phyloP scores from a whole-genome alignment of 371 early-diverging fungal genomes.

The Nosema bombycis region DNA sequence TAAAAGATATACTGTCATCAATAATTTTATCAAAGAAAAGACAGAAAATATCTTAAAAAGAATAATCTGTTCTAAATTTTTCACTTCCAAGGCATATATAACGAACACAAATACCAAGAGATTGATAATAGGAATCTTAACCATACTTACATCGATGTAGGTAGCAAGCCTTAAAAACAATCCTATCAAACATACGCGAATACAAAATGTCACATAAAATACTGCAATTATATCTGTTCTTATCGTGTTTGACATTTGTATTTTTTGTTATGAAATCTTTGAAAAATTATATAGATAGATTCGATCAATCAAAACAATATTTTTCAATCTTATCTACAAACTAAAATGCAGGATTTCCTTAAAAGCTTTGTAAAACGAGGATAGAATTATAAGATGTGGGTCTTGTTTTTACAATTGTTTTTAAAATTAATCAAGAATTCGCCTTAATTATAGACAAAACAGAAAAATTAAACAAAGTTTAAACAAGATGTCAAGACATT shows the following conservation, averaged over 20 bases:
- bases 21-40: background rate
- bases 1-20: background rate
- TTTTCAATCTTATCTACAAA: background rate
- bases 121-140: background rate
- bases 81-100: background rate
- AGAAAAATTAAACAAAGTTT: too few species aligned
- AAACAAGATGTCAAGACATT: too few species aligned
- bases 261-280: background rate
- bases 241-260: background rate
- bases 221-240: background rate
- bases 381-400: too few species aligned
- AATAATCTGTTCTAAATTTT: background rate
- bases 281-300: background rate
- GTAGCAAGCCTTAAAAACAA: background rate
- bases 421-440: too few species aligned
- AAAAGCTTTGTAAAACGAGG: background rate
- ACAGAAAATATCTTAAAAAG: background rate
- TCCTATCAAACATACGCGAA: background rate
- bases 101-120: background rate
- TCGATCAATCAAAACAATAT: too few species aligned
- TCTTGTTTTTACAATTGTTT: too few species aligned
- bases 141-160: background rate
- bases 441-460: too few species aligned
- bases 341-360: background rate
- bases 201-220: background rate